Evolutionary conservation across 306 rosid genomes (phyloP).

Genomic region (Prunus dulcis): DNA sequence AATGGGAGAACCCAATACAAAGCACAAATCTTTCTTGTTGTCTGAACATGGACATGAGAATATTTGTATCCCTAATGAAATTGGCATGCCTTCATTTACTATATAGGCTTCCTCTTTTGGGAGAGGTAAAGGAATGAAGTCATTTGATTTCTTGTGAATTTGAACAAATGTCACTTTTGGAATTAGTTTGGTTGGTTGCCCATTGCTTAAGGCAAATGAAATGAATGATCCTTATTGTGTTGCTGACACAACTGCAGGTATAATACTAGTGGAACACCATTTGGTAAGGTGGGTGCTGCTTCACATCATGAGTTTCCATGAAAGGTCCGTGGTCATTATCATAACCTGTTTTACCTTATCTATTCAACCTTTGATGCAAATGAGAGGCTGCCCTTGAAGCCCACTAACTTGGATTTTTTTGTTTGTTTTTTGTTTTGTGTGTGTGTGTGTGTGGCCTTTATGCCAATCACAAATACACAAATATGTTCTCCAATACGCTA

Average conservation of each 20-base stretch:
- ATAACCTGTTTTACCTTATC: slow-evolving; percentile 9
- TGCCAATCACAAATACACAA: background rate
- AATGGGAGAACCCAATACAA: background rate
- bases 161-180: background rate
- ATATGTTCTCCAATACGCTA: background rate
- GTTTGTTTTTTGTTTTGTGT: background rate
- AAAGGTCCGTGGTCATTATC: slow-evolving; percentile 14
- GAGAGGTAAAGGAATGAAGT: slow-evolving; percentile 5
- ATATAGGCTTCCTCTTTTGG: background rate
- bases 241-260: slow-evolving; percentile 5
- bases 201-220: slow-evolving; percentile 18
- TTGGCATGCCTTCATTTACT: background rate
- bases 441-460: background rate
- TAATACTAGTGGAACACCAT: slow-evolving; percentile 2
- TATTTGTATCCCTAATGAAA: background rate
- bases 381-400: slow-evolving; percentile 8
- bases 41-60: background rate
- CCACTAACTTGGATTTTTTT: slow-evolving; percentile 5
- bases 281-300: slow-evolving; percentile 20
- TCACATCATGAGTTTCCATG: slow-evolving; percentile 19
- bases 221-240: background rate
- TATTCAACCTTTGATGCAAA: slow-evolving; percentile 2
- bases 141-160: slow-evolving; percentile 6
- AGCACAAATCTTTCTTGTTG: background rate
- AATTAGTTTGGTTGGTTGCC: slow-evolving; percentile 1